Conservation (phyloP, 129 eudicot species). For the Silybum marianum region DNA sequence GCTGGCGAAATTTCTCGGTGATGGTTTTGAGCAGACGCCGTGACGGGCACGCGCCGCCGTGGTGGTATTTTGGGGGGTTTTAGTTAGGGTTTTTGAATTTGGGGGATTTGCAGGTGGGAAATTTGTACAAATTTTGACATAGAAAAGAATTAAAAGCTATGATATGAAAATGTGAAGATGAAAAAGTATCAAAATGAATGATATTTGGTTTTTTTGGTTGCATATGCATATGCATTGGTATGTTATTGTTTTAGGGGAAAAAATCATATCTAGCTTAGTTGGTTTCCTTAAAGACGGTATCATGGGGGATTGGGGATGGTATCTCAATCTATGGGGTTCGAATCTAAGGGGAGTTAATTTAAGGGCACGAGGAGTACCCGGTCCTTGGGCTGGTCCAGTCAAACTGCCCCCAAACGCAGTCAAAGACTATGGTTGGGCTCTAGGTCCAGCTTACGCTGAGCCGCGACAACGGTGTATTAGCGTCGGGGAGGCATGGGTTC, state of each 20-base stretch:
- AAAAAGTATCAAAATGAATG: neutral
- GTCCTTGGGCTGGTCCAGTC: too few relatives aligned
- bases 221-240: neutral
- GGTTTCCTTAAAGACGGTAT: too few relatives aligned
- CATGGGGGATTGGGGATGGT: too few relatives aligned
- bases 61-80: neutral
- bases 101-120: neutral
- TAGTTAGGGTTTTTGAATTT: conserved; percentile 2
- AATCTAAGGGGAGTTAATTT: too few relatives aligned
- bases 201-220: neutral
- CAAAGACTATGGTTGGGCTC: too few relatives aligned
- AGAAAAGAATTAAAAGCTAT: neutral
- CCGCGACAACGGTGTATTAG: too few relatives aligned
- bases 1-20: conserved; percentile 20
- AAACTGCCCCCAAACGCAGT: too few relatives aligned
- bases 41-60: conserved; percentile 9
- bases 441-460: too few relatives aligned
- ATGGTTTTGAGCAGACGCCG: conserved; percentile 1
- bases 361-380: too few relatives aligned
- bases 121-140: conserved; percentile 7
- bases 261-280: too few relatives aligned
- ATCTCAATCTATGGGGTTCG: too few relatives aligned
- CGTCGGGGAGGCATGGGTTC: too few relatives aligned
- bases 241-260: neutral
- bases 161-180: neutral